Conservation (phyloP, 2,329 filamentous ascomycete species). For the Monilinia fructigena region DNA sequence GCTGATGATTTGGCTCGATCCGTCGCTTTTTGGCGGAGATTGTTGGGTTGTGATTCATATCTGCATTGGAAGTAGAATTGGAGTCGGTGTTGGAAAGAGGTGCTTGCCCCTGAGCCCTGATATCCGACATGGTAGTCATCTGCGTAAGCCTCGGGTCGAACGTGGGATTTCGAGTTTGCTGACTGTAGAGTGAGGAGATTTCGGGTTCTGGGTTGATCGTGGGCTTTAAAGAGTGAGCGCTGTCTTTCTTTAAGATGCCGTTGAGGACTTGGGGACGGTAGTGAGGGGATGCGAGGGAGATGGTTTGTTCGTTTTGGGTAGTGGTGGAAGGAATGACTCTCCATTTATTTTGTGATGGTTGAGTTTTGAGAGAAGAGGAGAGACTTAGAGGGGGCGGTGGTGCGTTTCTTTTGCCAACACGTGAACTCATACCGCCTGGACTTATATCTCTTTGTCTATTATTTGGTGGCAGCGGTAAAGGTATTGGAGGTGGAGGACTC, state of each 20-base stretch:
- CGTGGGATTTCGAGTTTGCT: not conserved
- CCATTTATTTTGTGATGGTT: conserved; percentile 27
- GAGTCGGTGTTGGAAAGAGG: too few relatives aligned
- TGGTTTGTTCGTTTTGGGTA: conserved; percentile 25
- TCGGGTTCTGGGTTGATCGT: not conserved
- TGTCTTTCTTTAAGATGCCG: conserved; percentile 15
- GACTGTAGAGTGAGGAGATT: not conserved
- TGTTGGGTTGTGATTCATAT: too few relatives aligned
- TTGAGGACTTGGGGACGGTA: conserved; percentile 32
- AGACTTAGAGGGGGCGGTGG: conserved; percentile 7
- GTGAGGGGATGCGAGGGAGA: conserved; percentile 31
- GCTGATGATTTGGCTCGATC: not conserved
- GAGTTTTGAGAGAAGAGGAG: not conserved
- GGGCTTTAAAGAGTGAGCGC: not conserved
- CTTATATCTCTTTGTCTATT: not conserved
- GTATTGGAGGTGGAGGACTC: conserved; percentile 45
- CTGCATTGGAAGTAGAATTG: not conserved
- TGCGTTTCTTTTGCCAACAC: conserved; percentile 3
- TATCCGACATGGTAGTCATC: conserved; percentile 31
- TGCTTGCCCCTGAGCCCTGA: conserved; percentile 28
- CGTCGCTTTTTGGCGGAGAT: not conserved
- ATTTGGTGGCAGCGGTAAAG: conserved; percentile 43
- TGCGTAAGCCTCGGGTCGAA: conserved; percentile 10
- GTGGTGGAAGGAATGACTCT: conserved; percentile 27
- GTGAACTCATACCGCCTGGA: not conserved